phyloP scores from a whole-genome alignment of 1,284 basidiomycete species.

The Mycena citricolor region DNA sequence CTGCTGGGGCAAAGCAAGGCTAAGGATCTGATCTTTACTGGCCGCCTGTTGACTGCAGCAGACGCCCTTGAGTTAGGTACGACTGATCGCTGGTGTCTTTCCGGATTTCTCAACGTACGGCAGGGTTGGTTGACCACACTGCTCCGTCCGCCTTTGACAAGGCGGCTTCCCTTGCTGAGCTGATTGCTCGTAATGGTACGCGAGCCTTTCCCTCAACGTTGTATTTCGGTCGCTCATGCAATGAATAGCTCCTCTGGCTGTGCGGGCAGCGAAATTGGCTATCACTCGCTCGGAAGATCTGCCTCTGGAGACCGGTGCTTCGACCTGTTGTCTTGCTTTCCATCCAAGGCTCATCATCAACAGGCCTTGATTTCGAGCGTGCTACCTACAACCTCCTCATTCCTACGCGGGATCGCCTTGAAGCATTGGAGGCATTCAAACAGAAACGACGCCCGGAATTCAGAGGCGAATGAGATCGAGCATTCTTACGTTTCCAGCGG shows the following conservation, averaged over 20 bases:
- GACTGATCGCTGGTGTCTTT: slow-evolving; percentile 17
- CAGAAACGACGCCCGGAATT: slow-evolving; percentile 87
- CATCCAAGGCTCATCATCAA: slow-evolving; percentile 42
- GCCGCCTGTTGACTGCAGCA: slow-evolving; percentile 57
- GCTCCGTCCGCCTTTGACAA: slow-evolving; percentile 63
- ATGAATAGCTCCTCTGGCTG: slow-evolving; percentile 76
- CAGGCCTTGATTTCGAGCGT: slow-evolving; percentile 86
- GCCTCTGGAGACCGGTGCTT: slow-evolving; percentile 69
- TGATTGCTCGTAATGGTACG: slow-evolving; percentile 72
- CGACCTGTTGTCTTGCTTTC: background rate
- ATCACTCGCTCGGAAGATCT: slow-evolving; percentile 81
- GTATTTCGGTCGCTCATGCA: slow-evolving; percentile 5
- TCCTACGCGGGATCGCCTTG: slow-evolving; percentile 74
- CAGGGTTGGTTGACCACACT: slow-evolving; percentile 78
- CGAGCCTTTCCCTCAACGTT: slow-evolving; percentile 2
- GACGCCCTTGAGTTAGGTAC: slow-evolving; percentile 80
- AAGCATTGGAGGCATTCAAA: slow-evolving; percentile 87
- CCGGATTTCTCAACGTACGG: background rate
- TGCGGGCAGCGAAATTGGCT: slow-evolving; percentile 87
- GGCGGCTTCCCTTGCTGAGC: slow-evolving; percentile 61
- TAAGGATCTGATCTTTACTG: slow-evolving; percentile 87
- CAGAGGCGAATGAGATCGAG: slow-evolving; percentile 81
- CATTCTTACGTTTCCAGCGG: too few species aligned
- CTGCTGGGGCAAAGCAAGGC: slow-evolving; percentile 81
- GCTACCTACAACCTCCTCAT: slow-evolving; percentile 86